Base-by-base conservation (phyloP, 2,329 filamentous ascomycete genomes). In the Anthostomella pinea region DNA sequence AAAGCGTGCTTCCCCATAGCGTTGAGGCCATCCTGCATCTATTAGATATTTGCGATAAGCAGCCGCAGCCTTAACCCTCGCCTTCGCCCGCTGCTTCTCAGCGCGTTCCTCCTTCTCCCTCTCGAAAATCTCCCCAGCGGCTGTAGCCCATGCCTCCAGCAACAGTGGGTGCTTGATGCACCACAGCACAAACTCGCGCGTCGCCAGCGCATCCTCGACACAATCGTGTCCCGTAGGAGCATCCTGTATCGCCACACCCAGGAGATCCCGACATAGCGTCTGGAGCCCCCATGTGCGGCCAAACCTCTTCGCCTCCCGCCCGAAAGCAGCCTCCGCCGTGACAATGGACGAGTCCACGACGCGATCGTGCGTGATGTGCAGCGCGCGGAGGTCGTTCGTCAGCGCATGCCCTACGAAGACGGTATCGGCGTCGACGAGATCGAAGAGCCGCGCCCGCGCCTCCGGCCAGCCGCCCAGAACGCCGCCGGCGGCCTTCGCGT, bases 331-430 rank as follows among this genome's bases (percentile, higher is more conserved):
- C 19, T 66, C 58, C 1, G 55, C 56, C 2, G 65, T 60, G 21
- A 73, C 36, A 9, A 71, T 60, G 0, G 52, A 52, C 2, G 69
- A 64, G 36, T 77, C 73, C 5, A 76, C 61, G 13, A 73, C 54
- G 13, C 51, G 56, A 2, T 39, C 28, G 43, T 75, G 70, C 0
- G 60, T 44, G 8, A 74, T 62, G 3, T 65, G 58, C 9, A 77
- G 50, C 2, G 62, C 62, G 6, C 60, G 51, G 0, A 77, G 52
- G 38, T 76, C 72, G 33, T 69, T 49, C 6, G 67, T 39, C 4
- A 75, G 51, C 3, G 65, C 53, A 33, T 77, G 73, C 1, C 73
- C 73, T 7, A 75, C 50, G 6, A 76, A 48, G 2, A 76, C 59
- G 0, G 73, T 76, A 6, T 65, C 36, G 0, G 41, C 38, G 41